These are phyloP conservation scores for Discostella stelligera DNA, from an alignment of 352 stramenopile genomes.

Conservation along the genomic window DNA sequence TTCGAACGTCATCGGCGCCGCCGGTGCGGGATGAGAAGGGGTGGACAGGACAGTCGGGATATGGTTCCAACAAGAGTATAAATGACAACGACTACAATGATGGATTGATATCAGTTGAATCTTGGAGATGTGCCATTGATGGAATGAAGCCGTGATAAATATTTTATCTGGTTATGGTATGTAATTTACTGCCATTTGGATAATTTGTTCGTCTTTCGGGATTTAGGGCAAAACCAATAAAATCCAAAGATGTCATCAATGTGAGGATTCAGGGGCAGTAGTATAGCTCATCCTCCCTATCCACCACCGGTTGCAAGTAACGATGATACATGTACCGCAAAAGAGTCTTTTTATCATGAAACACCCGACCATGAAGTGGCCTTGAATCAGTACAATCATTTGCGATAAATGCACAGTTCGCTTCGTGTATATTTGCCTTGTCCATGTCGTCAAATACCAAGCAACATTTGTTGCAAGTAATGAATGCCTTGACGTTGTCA, in stretches of 20 bases:
- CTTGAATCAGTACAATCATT: not conserved
- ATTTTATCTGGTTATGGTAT: not conserved
- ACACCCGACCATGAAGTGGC: not conserved
- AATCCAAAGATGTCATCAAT: not conserved
- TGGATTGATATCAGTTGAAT: slow-evolving; percentile 2
- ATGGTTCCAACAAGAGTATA: not conserved
- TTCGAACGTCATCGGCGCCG: slow-evolving; percentile 11
- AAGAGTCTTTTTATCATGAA: not conserved
- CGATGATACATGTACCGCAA: not conserved
- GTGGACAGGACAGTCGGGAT: not conserved
- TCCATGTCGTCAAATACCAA: slow-evolving; percentile 7
- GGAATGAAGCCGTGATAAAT: not conserved
- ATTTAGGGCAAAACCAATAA: not conserved
- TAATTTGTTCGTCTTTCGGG: not conserved
- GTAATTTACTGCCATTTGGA: not conserved
- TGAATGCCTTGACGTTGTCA: not conserved
- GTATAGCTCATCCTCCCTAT: not conserved
- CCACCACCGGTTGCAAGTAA: not conserved
- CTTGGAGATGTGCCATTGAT: not conserved
- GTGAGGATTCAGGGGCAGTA: not conserved
- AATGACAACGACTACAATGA: not conserved
- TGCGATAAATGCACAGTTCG: not conserved
- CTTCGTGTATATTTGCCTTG: slow-evolving; percentile 10
- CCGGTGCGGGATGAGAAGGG: not conserved
- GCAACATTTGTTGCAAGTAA: slow-evolving; percentile 16